A percentile compares a stretch with the other conserved stretches of the same genome.
Evolutionary conservation across 1,284 basidiomycete genomes (phyloP).

Genomic region (Apiotrichum laibachii): DNA sequence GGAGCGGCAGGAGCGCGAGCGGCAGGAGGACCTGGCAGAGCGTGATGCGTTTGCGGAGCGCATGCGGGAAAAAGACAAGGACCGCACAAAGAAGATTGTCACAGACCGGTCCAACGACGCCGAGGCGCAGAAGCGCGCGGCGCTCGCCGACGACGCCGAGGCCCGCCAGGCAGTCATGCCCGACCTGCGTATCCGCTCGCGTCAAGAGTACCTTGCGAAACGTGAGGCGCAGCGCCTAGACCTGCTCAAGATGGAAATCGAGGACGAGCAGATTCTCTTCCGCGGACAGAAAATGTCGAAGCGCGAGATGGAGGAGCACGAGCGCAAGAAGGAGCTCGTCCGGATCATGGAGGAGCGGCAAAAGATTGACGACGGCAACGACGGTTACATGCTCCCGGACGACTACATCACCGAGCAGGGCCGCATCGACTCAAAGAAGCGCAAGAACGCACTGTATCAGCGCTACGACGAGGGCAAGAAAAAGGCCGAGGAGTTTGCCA

Average conservation of each 20-base stretch:
- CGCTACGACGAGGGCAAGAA: slow-evolving; percentile 90
- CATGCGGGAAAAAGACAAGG: slow-evolving; percentile 76
- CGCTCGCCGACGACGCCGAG: slow-evolving; percentile 78
- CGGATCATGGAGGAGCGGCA: slow-evolving; percentile 88
- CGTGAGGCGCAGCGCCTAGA: slow-evolving; percentile 95
- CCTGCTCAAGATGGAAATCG: slow-evolving; percentile 84
- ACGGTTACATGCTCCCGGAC: slow-evolving; percentile 90
- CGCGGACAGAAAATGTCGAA: slow-evolving; percentile 77
- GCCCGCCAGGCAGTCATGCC: slow-evolving; percentile 78
- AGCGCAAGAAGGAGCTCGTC: slow-evolving; percentile 88
- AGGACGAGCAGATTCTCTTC: slow-evolving; percentile 86
- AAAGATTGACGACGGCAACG: slow-evolving; percentile 88
- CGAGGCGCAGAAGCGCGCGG: slow-evolving; percentile 75
- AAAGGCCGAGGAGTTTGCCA: slow-evolving; percentile 81
- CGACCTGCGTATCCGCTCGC: slow-evolving; percentile 74
- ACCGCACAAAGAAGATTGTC: slow-evolving; percentile 84
- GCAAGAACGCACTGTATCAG: slow-evolving; percentile 87
- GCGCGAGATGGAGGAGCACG: slow-evolving; percentile 74
- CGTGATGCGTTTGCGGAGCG: slow-evolving; percentile 91
- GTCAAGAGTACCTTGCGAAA: slow-evolving; percentile 93
- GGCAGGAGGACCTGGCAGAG: slow-evolving; percentile 75
- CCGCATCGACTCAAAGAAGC: slow-evolving; percentile 96
- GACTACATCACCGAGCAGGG: slow-evolving; percentile 98
- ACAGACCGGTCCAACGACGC: slow-evolving; percentile 83
- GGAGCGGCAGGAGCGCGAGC: slow-evolving; percentile 67